phyloP scores from a whole-genome alignment of 2,329 filamentous ascomycete species.

The Zasmidium cellare region DNA sequence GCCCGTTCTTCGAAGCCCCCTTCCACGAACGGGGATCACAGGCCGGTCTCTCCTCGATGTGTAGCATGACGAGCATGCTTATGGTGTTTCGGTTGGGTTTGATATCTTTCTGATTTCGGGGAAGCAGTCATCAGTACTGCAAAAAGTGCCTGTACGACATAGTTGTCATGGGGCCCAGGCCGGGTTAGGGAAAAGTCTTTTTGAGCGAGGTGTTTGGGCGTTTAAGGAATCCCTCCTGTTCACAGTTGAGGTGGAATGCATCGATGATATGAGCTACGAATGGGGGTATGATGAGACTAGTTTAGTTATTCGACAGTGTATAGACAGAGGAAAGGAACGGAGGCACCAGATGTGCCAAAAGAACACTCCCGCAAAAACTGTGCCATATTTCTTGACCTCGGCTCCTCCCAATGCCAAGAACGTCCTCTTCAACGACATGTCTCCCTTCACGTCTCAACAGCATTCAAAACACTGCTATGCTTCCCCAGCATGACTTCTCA shows the following conservation, averaged over 20 bases:
- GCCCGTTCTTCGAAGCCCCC: background rate
- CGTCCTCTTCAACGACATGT: background rate
- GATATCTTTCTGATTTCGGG: background rate
- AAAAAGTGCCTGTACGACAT: background rate
- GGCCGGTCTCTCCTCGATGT: slow-evolving; percentile 6
- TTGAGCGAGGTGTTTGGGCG: slow-evolving; percentile 1
- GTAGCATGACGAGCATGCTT: background rate
- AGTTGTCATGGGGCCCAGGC: background rate
- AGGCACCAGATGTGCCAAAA: too few species aligned
- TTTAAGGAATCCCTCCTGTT: background rate
- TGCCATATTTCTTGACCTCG: too few species aligned
- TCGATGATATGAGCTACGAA: background rate
- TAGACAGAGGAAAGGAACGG: background rate
- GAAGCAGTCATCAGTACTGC: background rate
- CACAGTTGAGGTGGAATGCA: too few species aligned
- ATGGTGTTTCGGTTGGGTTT: background rate
- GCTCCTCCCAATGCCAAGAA: too few species aligned
- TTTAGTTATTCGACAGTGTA: background rate
- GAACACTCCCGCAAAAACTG: too few species aligned
- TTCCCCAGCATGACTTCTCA: background rate
- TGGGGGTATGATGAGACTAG: background rate
- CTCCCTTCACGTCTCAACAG: too few species aligned
- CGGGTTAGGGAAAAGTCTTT: background rate
- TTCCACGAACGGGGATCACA: background rate
- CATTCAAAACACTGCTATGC: too few species aligned